Percentiles rank a stretch among this genome's conserved stretches.
Conservation (phyloP, 176 grass and related monocot genomes). For the Saccharum officinarum region DNA sequence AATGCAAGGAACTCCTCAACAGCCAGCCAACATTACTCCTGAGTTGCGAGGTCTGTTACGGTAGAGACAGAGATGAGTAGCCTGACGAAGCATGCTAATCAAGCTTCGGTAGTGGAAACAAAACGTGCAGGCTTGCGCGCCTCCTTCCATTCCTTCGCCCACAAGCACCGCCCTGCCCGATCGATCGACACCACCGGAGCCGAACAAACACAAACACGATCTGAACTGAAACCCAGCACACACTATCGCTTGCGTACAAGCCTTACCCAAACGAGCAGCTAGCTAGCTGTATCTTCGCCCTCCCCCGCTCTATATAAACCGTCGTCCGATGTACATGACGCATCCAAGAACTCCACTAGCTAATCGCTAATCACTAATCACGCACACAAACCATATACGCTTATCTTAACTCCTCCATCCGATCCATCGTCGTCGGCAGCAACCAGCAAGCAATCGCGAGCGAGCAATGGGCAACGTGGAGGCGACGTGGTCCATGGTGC, state of each 20-base stretch:
- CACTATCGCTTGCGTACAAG: slow-evolving; percentile 48
- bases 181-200: not conserved
- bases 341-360: not conserved
- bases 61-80: not conserved
- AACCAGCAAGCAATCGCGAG: not conserved
- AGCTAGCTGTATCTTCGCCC: rapidly evolving
- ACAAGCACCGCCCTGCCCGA: not conserved
- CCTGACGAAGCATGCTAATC: not conserved
- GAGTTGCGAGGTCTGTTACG: not conserved
- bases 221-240: slow-evolving; percentile 6
- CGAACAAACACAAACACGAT: slow-evolving; percentile 12
- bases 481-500: not conserved
- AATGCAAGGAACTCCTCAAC: too few species aligned
- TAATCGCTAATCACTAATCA: too few species aligned
- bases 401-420: too few species aligned
- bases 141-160: not conserved
- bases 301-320: slow-evolving; percentile 36
- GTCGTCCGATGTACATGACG: not conserved
- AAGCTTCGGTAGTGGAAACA: slow-evolving; percentile 1
- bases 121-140: slow-evolving; percentile 19
- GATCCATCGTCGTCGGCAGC: too few species aligned
- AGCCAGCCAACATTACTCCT: too few species aligned
- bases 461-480: slow-evolving; percentile 28
- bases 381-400: too few species aligned
- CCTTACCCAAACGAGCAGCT: not conserved